Evolutionary conservation across 768 basidiomycete genomes (phyloP).

Genomic region (Amanita fuliginea): DNA sequence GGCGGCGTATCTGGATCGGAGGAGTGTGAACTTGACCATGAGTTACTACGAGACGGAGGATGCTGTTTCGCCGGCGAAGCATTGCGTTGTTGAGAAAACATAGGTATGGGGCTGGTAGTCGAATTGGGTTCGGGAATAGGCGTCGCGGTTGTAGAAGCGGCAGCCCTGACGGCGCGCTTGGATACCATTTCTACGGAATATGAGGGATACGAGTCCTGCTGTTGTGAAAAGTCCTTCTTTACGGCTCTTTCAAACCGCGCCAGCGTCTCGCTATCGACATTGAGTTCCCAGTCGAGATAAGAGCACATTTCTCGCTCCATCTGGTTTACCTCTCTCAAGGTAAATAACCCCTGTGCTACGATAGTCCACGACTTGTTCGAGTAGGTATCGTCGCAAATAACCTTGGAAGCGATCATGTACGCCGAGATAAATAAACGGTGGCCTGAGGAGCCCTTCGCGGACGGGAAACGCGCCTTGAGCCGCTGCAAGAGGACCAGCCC

Average conservation of each 20-base stretch:
- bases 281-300: conserved; percentile 90
- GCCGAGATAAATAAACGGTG: conserved; percentile 87
- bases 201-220: conserved; percentile 46
- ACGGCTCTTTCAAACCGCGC: conserved; percentile 51
- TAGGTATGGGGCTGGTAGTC: conserved; percentile 37
- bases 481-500: conserved; percentile 63
- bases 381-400: conserved; percentile 92
- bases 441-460: conserved; percentile 81
- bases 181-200: conserved; percentile 54
- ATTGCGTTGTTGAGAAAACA: conserved; percentile 28
- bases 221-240: conserved; percentile 41
- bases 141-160: conserved; percentile 25
- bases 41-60: conserved; percentile 20
- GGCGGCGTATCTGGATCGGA: conserved; percentile 41
- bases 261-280: conserved; percentile 55
- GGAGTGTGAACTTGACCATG: conserved; percentile 14
- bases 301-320: conserved; percentile 92
- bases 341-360: conserved; percentile 83
- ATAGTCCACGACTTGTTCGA: conserved; percentile 91
- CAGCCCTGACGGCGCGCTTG: conserved; percentile 41
- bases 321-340: conserved; percentile 84
- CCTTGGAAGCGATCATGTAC: conserved; percentile 86
- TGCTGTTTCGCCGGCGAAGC: conserved; percentile 20
- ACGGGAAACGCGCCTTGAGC: conserved; percentile 86
- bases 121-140: conserved; percentile 30